Base-by-base conservation (phyloP, 192 early-diverging fungal species). In the Coemansia sp. region DNA sequence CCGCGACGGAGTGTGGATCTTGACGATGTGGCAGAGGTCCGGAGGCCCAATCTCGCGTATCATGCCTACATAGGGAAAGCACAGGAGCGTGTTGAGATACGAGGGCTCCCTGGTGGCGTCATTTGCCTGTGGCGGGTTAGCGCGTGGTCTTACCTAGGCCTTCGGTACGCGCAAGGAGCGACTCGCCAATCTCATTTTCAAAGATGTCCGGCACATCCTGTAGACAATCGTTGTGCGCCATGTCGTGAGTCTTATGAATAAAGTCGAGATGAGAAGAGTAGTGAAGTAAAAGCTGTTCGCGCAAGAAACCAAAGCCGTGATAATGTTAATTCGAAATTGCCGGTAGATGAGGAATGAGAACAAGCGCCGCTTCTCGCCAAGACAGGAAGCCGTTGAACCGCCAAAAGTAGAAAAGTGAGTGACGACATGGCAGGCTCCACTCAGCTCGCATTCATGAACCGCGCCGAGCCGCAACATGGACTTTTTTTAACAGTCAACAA, bases 151-250 rank as follows among this genome's bases (percentile, higher is more conserved):
- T 91, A 98, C 95, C 92, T 61, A 99, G 85, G 26, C 90, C 86
- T 70, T 98, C 96, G 14, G 92, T 95, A 67, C 97, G 85, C 2
- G 94, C 87, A 23, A 77, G 78, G 18, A 99, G 77, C 43, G 91
- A 90, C 73, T 99, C 97, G 67, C 90, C 95, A 58, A 95, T 70
- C 53, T 94, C 93, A 26, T 84, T 91, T 68, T 99, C 97, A 73
- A 99, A 96, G 73, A 98, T 93, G 86, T 99, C 97, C 37, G 97
- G 94, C 39, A 98, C 90, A 85, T 91, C 91, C 70, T 86, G 86
- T 36, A 93, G 68, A 34, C 88, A 88, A 65, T 93, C 90, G 68
- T 71, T 76, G 48, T 81, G 70, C 21, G 70, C 62, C 78, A 81
- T 79, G n/a, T 66, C 41, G 56, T 31, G n/a, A 26, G 33, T 35